These are phyloP conservation scores for Massarina eburnea DNA, from an alignment of 2,329 filamentous ascomycete genomes.

Conservation along the genomic window DNA sequence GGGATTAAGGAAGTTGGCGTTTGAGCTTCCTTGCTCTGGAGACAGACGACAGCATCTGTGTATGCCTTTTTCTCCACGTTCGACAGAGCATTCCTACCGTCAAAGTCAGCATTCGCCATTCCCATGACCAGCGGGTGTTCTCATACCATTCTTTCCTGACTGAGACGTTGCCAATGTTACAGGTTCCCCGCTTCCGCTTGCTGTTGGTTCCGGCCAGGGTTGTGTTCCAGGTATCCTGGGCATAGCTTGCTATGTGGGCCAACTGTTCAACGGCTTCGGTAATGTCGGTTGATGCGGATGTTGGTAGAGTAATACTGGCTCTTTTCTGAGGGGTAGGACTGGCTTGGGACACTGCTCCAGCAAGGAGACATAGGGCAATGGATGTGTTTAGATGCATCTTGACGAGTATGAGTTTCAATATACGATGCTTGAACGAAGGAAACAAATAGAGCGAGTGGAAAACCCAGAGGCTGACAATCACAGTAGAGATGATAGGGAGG, in stretches of 20 bases:
- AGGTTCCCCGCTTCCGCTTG: conserved; percentile 23
- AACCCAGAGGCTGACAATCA: too few species aligned
- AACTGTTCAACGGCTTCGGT: conserved; percentile 26
- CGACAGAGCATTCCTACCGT: conserved; percentile 12
- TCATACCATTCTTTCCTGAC: conserved; percentile 33
- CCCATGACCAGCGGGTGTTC: background rate
- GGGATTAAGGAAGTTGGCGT: conserved; percentile 13
- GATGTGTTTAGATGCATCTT: conserved; percentile 29
- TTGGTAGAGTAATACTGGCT: conserved; percentile 15
- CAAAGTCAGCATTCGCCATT: background rate
- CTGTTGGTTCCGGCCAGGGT: conserved; percentile 14
- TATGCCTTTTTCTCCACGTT: conserved; percentile 14
- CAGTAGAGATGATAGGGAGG: too few species aligned
- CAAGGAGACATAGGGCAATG: conserved; percentile 20
- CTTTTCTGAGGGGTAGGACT: conserved; percentile 24
- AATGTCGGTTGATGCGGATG: conserved; percentile 16
- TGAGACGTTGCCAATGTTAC: conserved; percentile 26
- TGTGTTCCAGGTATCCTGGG: conserved; percentile 19
- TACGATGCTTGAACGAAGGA: too few species aligned
- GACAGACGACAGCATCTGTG: conserved; percentile 19
- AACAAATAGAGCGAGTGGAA: too few species aligned
- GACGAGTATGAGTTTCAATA: too few species aligned
- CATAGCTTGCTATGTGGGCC: conserved; percentile 19
- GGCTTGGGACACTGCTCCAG: conserved; percentile 24
- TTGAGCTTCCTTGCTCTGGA: conserved; percentile 13